These are phyloP conservation scores for Metschnikowia sp. DNA, from an alignment of 805 yeast species.

Conservation along the genomic window DNA sequence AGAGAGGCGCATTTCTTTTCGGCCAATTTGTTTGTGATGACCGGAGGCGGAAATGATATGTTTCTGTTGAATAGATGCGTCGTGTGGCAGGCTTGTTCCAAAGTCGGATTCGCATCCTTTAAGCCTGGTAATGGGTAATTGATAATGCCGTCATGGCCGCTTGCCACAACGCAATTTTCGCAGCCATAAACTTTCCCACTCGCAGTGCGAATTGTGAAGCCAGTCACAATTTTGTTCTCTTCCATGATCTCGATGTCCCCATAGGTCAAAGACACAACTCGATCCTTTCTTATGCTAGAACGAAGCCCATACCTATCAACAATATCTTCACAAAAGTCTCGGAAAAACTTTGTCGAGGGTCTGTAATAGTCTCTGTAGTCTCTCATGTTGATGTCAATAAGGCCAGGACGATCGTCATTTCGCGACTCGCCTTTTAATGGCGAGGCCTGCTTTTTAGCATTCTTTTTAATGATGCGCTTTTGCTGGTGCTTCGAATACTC, in stretches of 20 bases:
- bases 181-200: slow-evolving; percentile 32
- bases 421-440: slow-evolving; percentile 9
- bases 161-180: slow-evolving; percentile 31
- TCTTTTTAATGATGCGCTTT: slow-evolving; percentile 27
- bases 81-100: slow-evolving; percentile 33
- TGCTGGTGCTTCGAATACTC: slow-evolving; percentile 43
- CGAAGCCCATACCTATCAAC: slow-evolving; percentile 30
- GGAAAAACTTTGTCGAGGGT: slow-evolving; percentile 39
- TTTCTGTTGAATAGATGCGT: slow-evolving; percentile 30
- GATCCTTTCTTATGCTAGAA: slow-evolving; percentile 29
- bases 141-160: slow-evolving; percentile 35
- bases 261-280: slow-evolving; percentile 32
- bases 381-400: slow-evolving; percentile 42
- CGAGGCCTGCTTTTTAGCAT: slow-evolving; percentile 16
- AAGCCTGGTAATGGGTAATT: slow-evolving; percentile 29
- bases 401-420: slow-evolving; percentile 30
- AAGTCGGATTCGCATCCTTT: slow-evolving; percentile 11
- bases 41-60: slow-evolving; percentile 23
- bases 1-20: slow-evolving; percentile 9
- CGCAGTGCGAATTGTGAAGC: slow-evolving; percentile 31
- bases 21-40: slow-evolving; percentile 15
- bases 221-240: slow-evolving; percentile 23
- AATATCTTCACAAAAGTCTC: slow-evolving; percentile 36
- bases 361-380: slow-evolving; percentile 44
- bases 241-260: slow-evolving; percentile 23